Base-by-base conservation (phyloP, 257 asterid genomes). In the Fraxinus excelsior region DNA sequence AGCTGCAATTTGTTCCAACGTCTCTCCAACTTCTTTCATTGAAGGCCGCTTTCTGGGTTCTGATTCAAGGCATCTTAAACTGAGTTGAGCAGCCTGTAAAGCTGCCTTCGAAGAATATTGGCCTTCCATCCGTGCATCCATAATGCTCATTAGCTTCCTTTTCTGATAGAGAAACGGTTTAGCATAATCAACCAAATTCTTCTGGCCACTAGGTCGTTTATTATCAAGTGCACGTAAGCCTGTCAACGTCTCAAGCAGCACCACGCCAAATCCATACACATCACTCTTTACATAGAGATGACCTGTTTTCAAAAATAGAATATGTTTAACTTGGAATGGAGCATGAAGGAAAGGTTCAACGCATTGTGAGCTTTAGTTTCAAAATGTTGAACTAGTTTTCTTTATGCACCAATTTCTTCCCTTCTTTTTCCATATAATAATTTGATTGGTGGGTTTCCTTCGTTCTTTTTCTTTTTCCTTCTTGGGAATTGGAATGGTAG, bases 201-300 rank as follows among this genome's bases (percentile, higher is more conserved):
- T 79, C 64, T 78, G 79, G 9, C 76, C 84, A 0, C 58, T n/a
- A 5, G 87, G 89, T 62, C 89, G 80, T 73, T 13, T 80, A 10
- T 56, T 64, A 74, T 85, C 89, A 29, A 85, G 73, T 35, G 85
- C 87, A 73, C 89, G 80, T 28, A 83, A 72, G 28, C 89, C 89
- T 10, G 87, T 83, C 74, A 86, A 73, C 40, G 83, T 72, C 78
- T 86, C 89, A 26, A 86, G 89, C 74, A 86, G 75, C 65, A 86
- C 89, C 0, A 83, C 89, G 8, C 89, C 89, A 67, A 81, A 86
- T n/a, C 89, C 89, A 67, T 83, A 86, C 5, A 86, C 87, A 37
- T 86, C 89, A 69, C 89, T 86, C 78, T 86, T 80, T 64, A 83
- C 87, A 21, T 83, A 83, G n/a, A 86, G 82, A 74, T 81, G 89